Conservation (phyloP, 805 yeast species). For the Dipodascopsis tothii region DNA sequence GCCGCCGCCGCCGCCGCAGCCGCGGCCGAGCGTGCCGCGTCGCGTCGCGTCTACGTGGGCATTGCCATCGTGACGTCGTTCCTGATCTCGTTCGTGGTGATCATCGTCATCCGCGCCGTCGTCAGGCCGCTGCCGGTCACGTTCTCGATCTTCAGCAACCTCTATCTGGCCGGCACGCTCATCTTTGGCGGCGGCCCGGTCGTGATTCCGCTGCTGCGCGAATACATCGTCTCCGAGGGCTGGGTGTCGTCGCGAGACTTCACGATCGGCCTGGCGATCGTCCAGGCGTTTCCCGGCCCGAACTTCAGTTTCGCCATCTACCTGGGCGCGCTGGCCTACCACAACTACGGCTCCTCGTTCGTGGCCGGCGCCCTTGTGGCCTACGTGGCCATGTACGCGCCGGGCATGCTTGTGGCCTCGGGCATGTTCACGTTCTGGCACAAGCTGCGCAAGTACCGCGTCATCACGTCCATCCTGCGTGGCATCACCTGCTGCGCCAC, state of each 20-base stretch:
- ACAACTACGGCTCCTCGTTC: not conserved
- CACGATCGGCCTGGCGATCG: conserved; percentile 10
- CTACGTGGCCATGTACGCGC: conserved; percentile 10
- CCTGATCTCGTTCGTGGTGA: conserved; percentile 4
- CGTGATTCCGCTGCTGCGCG: conserved; percentile 16
- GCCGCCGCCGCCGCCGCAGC: too few relatives aligned
- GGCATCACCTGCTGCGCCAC: conserved; percentile 19
- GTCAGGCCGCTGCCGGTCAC: conserved; percentile 2
- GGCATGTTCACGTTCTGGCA: conserved; percentile 10
- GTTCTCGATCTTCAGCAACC: conserved; percentile 7
- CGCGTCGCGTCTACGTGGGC: not conserved
- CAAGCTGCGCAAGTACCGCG: conserved; percentile 3
- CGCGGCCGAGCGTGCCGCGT: too few relatives aligned
- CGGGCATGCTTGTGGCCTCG: conserved; percentile 8
- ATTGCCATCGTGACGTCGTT: not conserved
- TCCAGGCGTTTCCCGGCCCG: conserved; percentile 18
- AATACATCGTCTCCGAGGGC: conserved; percentile 11
- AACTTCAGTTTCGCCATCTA: conserved; percentile 16
- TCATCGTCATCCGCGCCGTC: conserved; percentile 7
- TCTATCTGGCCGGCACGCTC: conserved; percentile 14
- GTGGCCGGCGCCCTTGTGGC: conserved; percentile 10
- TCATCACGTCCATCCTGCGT: conserved; percentile 12
- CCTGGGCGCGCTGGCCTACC: conserved; percentile 11
- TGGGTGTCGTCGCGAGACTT: conserved; percentile 17
- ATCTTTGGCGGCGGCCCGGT: conserved; percentile 20